Percentiles rank a stretch among this genome's conserved stretches.
phyloP scores from a whole-genome alignment of 768 basidiomycete genomes.

The Coprinellus aureogranulatus region DNA sequence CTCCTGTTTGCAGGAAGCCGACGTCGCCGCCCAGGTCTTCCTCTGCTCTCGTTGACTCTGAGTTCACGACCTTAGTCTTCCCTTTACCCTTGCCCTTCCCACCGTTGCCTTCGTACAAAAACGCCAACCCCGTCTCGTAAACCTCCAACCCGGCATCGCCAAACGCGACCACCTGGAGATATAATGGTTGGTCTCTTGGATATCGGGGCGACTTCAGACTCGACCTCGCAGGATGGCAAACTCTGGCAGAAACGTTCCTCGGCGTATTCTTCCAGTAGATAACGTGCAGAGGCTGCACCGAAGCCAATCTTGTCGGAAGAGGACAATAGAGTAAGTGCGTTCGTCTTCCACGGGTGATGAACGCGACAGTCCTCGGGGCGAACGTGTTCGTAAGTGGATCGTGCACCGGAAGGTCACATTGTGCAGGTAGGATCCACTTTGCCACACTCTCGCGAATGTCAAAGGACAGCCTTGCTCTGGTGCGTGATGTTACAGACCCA shows the following conservation, averaged over 20 bases:
- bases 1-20: conserved; percentile 54
- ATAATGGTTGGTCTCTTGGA: conserved; percentile 29
- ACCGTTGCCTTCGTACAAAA: conserved; percentile 32
- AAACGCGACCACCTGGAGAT: conserved; percentile 69
- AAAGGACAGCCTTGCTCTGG: conserved; percentile 30
- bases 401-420: conserved; percentile 45
- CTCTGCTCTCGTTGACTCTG: conserved; percentile 52
- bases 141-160: conserved; percentile 72
- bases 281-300: conserved; percentile 49
- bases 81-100: conserved; percentile 32
- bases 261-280: conserved; percentile 62
- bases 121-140: conserved; percentile 60
- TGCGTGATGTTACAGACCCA: conserved; percentile 20
- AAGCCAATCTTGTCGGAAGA: conserved; percentile 50
- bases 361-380: neutral
- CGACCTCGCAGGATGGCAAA: conserved; percentile 35
- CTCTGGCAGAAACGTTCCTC: conserved; percentile 50
- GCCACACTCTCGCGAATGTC: conserved; percentile 32
- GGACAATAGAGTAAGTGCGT: conserved; percentile 71
- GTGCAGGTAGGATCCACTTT: conserved; percentile 51
- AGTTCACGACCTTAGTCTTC: conserved; percentile 47
- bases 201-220: conserved; percentile 18
- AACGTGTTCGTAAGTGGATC: conserved; percentile 11
- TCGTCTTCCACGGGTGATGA: conserved; percentile 67
- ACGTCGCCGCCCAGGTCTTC: conserved; percentile 65